Evolutionary conservation across 768 basidiomycete species (phyloP).

Genomic region (Sporobolomyces phaffii): DNA sequence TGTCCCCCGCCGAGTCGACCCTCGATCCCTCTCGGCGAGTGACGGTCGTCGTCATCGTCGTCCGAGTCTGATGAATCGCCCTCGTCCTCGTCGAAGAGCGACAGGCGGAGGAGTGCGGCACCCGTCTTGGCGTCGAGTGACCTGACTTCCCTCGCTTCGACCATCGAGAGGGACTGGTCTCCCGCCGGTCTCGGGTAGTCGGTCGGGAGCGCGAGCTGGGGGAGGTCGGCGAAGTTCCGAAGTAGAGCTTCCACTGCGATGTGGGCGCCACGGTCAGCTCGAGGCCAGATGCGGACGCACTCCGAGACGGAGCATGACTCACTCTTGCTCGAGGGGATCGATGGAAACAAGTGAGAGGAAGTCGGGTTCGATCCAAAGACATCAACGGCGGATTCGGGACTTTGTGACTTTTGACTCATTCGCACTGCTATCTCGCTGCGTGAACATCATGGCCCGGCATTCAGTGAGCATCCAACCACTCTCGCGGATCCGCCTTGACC

Average conservation of each 20-base stretch:
- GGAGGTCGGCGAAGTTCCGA: conserved; percentile 60
- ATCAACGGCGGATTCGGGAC: no score
- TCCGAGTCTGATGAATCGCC: conserved; percentile 53
- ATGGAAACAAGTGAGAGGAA: background rate
- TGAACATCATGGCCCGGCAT: background rate
- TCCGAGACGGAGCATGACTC: background rate
- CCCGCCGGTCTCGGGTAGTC: conserved; percentile 82
- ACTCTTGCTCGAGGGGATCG: background rate
- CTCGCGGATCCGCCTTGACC: no score
- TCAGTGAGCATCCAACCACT: background rate
- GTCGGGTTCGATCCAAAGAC: no score
- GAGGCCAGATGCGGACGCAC: background rate
- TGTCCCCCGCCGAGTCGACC: background rate
- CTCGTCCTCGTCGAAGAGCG: conserved; percentile 61
- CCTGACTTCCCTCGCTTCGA: conserved; percentile 73
- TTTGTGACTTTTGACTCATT: conserved; percentile 3
- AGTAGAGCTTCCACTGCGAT: conserved; percentile 4
- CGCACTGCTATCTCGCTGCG: background rate
- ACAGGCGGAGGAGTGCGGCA: conserved; percentile 60
- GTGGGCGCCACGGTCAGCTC: background rate
- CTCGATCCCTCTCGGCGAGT: conserved; percentile 43
- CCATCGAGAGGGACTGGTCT: conserved; percentile 55
- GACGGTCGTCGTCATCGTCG: conserved; percentile 45
- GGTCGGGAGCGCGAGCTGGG: conserved; percentile 85
- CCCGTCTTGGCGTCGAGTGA: conserved; percentile 67